A percentile compares a stretch with the other conserved stretches of the same genome.
These are phyloP conservation scores for Phytophthora brassicae DNA, from an alignment of 352 stramenopile species.

Conservation along the genomic window DNA sequence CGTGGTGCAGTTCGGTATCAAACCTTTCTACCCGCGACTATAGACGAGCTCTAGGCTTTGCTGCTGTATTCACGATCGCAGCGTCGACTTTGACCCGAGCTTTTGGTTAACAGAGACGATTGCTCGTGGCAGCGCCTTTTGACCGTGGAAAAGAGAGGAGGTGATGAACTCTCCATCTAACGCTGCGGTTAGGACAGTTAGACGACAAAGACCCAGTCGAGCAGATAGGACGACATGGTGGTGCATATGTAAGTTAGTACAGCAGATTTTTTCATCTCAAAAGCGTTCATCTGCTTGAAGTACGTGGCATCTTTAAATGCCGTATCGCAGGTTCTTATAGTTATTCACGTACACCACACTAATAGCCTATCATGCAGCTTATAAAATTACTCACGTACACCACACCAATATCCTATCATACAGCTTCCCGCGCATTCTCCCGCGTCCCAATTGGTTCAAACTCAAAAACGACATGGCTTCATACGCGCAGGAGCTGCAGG, in stretches of 20 bases:
- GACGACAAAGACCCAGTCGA: conserved; percentile 14
- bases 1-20: conserved; percentile 84
- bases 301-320: background rate
- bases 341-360: background rate
- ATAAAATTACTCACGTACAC: background rate
- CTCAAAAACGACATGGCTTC: conserved; percentile 22
- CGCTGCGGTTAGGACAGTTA: conserved; percentile 12
- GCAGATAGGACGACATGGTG: conserved; percentile 18
- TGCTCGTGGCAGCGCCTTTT: too few relatives aligned
- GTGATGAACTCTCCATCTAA: background rate
- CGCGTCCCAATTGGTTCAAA: conserved; percentile 22
- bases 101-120: too few relatives aligned
- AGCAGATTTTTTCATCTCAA: conserved; percentile 28
- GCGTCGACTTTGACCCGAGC: background rate
- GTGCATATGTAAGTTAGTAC: conserved; percentile 43
- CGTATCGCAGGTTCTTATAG: background rate
- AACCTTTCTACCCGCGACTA: conserved; percentile 80
- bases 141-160: too few relatives aligned
- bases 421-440: conserved; percentile 20
- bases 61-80: conserved; percentile 20
- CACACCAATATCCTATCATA: background rate
- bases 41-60: conserved; percentile 36
- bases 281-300: background rate
- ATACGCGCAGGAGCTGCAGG: conserved; percentile 53
- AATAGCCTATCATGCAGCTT: conserved; percentile 2